These are phyloP conservation scores for Anastatica hierochuntica DNA, from an alignment of 345 rosid species.

Conservation along the genomic window DNA sequence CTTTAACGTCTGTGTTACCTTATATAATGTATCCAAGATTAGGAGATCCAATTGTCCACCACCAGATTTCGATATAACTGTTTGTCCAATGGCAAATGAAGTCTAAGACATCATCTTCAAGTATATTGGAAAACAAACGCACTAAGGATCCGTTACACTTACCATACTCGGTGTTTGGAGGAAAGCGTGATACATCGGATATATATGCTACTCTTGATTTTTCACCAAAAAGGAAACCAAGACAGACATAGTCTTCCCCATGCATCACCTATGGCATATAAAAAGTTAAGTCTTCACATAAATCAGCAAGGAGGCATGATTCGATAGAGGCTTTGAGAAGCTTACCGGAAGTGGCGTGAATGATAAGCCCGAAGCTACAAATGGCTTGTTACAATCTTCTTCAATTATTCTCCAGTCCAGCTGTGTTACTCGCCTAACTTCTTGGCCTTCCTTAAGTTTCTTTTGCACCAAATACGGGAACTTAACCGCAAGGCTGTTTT, in stretches of 20 bases:
- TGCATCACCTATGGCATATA: slow-evolving; percentile 65
- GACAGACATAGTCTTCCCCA: slow-evolving; percentile 88
- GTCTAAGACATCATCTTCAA: background rate
- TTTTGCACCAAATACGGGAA: slow-evolving; percentile 75
- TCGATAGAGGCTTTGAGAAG: slow-evolving; percentile 19
- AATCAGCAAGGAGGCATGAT: background rate
- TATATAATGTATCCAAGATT: slow-evolving; percentile 78
- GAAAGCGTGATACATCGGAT: slow-evolving; percentile 91
- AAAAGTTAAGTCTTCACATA: slow-evolving; percentile 1
- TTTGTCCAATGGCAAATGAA: background rate
- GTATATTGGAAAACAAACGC: background rate
- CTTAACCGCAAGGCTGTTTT: slow-evolving; percentile 57
- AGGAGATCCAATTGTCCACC: slow-evolving; percentile 90
- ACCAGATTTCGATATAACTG: slow-evolving; percentile 78
- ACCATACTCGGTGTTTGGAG: slow-evolving; percentile 71
- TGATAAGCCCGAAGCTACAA: slow-evolving; percentile 66
- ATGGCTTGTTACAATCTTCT: slow-evolving; percentile 65
- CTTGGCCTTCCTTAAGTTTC: slow-evolving; percentile 90
- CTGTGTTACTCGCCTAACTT: slow-evolving; percentile 92
- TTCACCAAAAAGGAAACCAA: slow-evolving; percentile 92
- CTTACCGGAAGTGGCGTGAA: slow-evolving; percentile 84
- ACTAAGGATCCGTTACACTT: slow-evolving; percentile 18
- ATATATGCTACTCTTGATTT: slow-evolving; percentile 77
- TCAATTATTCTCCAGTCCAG: slow-evolving; percentile 86
- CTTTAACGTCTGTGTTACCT: slow-evolving; percentile 37